Evolutionary conservation across 352 stramenopile species (phyloP).

Genomic region (Globisporangium paroecandrum): DNA sequence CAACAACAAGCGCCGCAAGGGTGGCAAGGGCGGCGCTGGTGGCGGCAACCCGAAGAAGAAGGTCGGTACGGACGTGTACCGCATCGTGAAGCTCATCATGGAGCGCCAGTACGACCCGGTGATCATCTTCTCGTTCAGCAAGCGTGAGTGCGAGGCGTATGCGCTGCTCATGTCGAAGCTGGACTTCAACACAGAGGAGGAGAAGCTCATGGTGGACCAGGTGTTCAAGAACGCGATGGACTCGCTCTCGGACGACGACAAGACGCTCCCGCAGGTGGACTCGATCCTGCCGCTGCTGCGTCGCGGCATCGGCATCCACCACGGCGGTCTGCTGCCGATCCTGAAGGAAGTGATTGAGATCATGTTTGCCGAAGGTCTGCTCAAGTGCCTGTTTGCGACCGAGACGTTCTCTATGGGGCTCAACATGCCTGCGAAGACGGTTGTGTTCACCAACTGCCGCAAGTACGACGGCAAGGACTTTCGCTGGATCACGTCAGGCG

Average conservation of each 20-base stretch:
- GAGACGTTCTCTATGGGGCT: constrained; percentile 98
- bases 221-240: constrained; percentile 98
- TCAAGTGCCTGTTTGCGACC: constrained; percentile 99
- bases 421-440: constrained; percentile 99
- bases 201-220: constrained; percentile 96
- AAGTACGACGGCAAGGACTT: constrained; percentile 97
- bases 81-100: constrained; percentile 99
- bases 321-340: constrained; percentile 98
- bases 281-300: constrained; percentile 96
- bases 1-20: constrained; percentile 65
- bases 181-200: constrained; percentile 97
- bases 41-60: constrained; percentile 86
- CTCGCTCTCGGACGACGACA: constrained; percentile 95
- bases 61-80: constrained; percentile 93
- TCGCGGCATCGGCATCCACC: constrained; percentile 99
- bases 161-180: constrained; percentile 91
- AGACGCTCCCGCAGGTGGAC: constrained; percentile 96
- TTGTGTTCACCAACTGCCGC: constrained; percentile 97
- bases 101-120: constrained; percentile 95
- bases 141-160: constrained; percentile 96
- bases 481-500: constrained; percentile 94
- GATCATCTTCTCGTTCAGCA: constrained; percentile 99
- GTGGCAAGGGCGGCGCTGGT: constrained; percentile 27
- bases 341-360: constrained; percentile 98
- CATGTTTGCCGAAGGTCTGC: constrained; percentile 92